Base-by-base conservation (phyloP, 2,329 filamentous ascomycete species). In the Fusarium tjaetaba region DNA sequence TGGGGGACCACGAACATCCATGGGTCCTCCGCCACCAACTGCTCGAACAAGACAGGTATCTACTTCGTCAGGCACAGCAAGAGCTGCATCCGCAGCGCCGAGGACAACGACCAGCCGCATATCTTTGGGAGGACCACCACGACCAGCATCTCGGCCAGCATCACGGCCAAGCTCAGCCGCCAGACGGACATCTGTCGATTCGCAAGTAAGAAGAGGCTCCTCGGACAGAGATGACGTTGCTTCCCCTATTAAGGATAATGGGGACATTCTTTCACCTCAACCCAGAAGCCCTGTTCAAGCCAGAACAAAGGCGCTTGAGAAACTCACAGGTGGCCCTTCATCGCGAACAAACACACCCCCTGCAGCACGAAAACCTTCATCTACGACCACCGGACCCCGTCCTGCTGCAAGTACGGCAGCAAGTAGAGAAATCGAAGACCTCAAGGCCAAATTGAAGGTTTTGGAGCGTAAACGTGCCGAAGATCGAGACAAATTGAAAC, bases 401-500 rank as follows among this genome's bases (percentile, higher is more conserved):
- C 30, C 81, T 28, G 85, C 86, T 18, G 84, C 84, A 7, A 85
- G 82, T 64, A 87, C 88, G 13, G 85, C 88, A 2, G 83, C 88
- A 4, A 87, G 84, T 28, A 88, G 92, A 71, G 93, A 97, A 78
- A 90, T 96, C 26, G 95, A 98, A 75, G 94, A 97, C 73, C 85
- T 98, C 22, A 95, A 97, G 80, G 92, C 94, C 1, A 98, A 97
- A 80, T 85, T 98, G 5, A 91, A 92, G 61, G 87, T 98, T 7
- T 86, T 98, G 77, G 95, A 99, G 81, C 94, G 96, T 76, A 97
- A 97, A 81, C 87, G 94, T 64, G 80, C 88, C 18, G 96, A 98
- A 72, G 94, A 97, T 78, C 89, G 94, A 26, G 95, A 98, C 76
- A 94, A 94, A 79, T 82, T 97, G 58, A 95, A 96, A 79, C 88